These are phyloP conservation scores for Strigomonas galati DNA, from an alignment of 208 protist species.

Conservation along the genomic window DNA sequence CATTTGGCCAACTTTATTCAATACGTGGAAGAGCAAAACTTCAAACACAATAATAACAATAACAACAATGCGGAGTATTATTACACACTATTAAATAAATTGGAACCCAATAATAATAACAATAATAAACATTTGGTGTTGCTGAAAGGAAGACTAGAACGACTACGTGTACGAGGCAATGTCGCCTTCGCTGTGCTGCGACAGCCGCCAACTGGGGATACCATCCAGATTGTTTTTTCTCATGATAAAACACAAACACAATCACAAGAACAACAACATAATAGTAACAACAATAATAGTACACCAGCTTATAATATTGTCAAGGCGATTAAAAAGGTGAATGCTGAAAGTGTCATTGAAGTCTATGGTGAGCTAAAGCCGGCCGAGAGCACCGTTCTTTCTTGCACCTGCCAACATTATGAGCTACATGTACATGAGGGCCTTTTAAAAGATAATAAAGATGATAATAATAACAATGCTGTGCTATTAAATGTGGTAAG, in stretches of 20 bases:
- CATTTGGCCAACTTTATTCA: not conserved
- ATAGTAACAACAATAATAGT: not conserved
- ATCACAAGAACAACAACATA: not conserved
- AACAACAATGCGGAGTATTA: not conserved
- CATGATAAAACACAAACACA: not conserved
- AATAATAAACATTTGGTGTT: not conserved
- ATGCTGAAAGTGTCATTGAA: slow-evolving; percentile 71
- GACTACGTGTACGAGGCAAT: not conserved
- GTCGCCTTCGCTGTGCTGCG: slow-evolving; percentile 2
- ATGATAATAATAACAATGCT: not conserved
- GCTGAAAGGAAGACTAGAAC: not conserved
- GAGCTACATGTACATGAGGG: slow-evolving; percentile 61
- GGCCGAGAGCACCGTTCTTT: slow-evolving; percentile 33
- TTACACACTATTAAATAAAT: not conserved
- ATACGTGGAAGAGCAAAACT: not conserved
- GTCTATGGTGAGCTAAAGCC: slow-evolving; percentile 42
- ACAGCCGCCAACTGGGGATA: not conserved
- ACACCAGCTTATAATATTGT: not conserved
- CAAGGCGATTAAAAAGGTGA: slow-evolving; percentile 24
- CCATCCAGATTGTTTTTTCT: slow-evolving; percentile 1
- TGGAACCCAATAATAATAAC: not conserved
- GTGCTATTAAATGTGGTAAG: slow-evolving; percentile 1
- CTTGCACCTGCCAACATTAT: slow-evolving; percentile 39
- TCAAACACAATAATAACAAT: not conserved
- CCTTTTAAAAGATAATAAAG: slow-evolving; percentile 20